Percentiles rank a stretch among this genome's conserved stretches.
These are phyloP conservation scores for Boehmeria nivea DNA, from an alignment of 306 rosid species.

Conservation along the genomic window DNA sequence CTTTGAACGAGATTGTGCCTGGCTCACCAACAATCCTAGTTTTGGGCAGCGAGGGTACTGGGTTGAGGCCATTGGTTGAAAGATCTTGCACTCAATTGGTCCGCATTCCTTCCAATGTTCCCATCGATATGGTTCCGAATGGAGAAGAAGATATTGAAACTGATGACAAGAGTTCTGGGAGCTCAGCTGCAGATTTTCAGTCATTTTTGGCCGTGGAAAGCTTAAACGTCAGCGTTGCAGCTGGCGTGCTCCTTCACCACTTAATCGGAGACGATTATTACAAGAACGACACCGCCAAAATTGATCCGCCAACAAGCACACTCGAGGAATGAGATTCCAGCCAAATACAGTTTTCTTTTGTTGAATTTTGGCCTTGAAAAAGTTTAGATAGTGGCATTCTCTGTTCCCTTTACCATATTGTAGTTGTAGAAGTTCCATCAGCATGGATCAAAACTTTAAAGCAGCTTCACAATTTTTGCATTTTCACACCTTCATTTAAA, in stretches of 20 bases:
- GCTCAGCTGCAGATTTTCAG: slow-evolving; percentile 53
- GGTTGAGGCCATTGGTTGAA: neutral
- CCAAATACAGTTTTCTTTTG: too few relatives aligned
- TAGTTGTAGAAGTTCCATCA: too few relatives aligned
- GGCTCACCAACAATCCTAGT: slow-evolving; percentile 73
- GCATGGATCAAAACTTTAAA: too few relatives aligned
- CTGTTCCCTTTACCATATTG: too few relatives aligned
- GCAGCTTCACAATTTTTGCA: too few relatives aligned
- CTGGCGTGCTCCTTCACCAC: slow-evolving; percentile 97
- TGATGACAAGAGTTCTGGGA: slow-evolving; percentile 21
- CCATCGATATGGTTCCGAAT: slow-evolving; percentile 30
- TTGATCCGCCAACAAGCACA: slow-evolving; percentile 18
- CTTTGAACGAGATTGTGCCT: neutral
- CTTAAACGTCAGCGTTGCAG: slow-evolving; percentile 92
- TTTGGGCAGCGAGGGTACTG: slow-evolving; percentile 41
- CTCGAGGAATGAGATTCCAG: slow-evolving; percentile 26
- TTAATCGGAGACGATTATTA: slow-evolving; percentile 43
- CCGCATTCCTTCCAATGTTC: slow-evolving; percentile 59
- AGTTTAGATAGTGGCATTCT: too few relatives aligned
- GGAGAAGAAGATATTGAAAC: slow-evolving; percentile 40
- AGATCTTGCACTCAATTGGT: neutral
- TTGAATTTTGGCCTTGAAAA: too few relatives aligned
- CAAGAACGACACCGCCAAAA: slow-evolving; percentile 18
- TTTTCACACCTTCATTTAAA: too few relatives aligned
- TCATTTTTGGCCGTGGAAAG: slow-evolving; percentile 93